Conservation (phyloP, 176 grass and related monocot genomes). For the Typha latifolia region DNA sequence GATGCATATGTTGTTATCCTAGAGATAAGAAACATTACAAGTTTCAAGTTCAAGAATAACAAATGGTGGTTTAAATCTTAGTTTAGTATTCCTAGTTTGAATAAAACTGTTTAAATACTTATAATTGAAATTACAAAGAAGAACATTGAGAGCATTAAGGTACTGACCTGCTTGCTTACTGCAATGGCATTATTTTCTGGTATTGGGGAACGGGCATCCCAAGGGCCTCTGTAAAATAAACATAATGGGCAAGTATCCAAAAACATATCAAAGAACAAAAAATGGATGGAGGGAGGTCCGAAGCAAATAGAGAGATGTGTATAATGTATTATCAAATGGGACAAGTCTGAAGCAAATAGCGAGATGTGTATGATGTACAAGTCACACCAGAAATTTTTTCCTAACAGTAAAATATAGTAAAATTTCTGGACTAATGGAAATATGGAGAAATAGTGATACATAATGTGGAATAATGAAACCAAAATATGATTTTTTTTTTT, state of each 20-base stretch:
- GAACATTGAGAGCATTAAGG: neutral
- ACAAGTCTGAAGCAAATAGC: no score
- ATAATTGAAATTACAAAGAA: neutral
- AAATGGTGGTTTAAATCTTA: neutral
- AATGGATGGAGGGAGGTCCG: neutral
- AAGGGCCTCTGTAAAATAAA: constrained; percentile 52
- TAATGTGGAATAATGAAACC: no score
- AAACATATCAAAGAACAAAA: constrained; percentile 7
- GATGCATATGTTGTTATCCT: no score
- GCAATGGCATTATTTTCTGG: constrained; percentile 93
- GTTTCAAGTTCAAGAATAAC: no score
- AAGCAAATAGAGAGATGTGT: no score
- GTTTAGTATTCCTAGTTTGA: neutral
- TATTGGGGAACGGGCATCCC: constrained; percentile 72
- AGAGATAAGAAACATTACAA: no score
- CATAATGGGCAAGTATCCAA: constrained; percentile 5
- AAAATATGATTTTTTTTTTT: neutral
- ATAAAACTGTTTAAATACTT: neutral
- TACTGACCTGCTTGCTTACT: constrained; percentile 54
- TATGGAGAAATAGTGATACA: no score
- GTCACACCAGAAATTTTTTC: no score
- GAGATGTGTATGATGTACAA: no score
- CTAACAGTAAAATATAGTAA: no score
- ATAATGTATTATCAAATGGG: no score
- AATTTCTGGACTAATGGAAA: no score